Percentiles rank a stretch among this genome's conserved stretches.
phyloP scores from a whole-genome alignment of 1,139 yeast genomes.

The Pneumocystis carinii region DNA sequence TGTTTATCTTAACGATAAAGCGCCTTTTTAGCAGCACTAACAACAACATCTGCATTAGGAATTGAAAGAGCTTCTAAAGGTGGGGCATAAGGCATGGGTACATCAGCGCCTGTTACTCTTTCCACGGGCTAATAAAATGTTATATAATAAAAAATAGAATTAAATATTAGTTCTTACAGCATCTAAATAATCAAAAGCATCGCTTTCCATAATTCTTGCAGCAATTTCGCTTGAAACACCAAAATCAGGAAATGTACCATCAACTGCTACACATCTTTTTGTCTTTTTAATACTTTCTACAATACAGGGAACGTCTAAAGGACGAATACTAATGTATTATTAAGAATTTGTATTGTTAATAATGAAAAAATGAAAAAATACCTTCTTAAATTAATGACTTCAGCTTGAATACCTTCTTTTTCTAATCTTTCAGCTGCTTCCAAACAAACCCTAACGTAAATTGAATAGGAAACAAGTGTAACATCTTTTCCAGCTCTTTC shows the following conservation, averaged over 20 bases:
- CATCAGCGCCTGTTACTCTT: slow-evolving; percentile 98
- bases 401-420: slow-evolving; percentile 78
- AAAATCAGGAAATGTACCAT: slow-evolving; percentile 94
- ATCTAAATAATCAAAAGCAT: slow-evolving; percentile 94
- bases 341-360: not conserved
- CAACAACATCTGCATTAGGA: slow-evolving; percentile 87
- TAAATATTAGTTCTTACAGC: slow-evolving; percentile 28
- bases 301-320: slow-evolving; percentile 79
- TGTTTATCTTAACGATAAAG: not conserved
- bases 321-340: slow-evolving; percentile 49
- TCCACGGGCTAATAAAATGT: slow-evolving; percentile 47
- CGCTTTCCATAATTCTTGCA: slow-evolving; percentile 97
- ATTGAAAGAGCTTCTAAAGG: slow-evolving; percentile 96
- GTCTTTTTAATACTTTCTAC: slow-evolving; percentile 88
- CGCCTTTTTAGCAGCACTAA: slow-evolving; percentile 23
- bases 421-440: slow-evolving; percentile 80
- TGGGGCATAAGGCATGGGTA: slow-evolving; percentile 96
- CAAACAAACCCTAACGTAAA: slow-evolving; percentile 73
- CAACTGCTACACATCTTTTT: slow-evolving; percentile 88
- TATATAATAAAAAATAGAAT: not conserved
- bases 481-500: slow-evolving; percentile 87
- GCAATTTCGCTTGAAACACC: slow-evolving; percentile 52
- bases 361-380: not conserved
- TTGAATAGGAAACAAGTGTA: slow-evolving; percentile 78
- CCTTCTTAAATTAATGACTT: slow-evolving; percentile 81